phyloP scores from a whole-genome alignment of 306 rosid species.

The Castanospermum australe region DNA sequence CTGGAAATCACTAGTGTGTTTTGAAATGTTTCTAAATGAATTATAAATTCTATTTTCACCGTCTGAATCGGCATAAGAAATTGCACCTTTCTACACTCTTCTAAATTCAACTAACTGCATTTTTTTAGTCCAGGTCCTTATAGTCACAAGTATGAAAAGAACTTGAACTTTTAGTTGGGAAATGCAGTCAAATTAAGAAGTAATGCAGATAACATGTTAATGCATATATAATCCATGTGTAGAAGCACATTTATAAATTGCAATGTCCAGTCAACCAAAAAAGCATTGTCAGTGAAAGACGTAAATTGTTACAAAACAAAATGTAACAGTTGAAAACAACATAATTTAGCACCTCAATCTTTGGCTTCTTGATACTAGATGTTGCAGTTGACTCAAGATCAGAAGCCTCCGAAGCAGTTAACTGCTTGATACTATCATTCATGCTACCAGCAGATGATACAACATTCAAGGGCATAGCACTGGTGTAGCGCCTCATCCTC shows the following conservation, averaged over 20 bases:
- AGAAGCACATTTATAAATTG: background rate
- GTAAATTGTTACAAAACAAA: slow-evolving; percentile 1
- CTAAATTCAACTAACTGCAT: background rate
- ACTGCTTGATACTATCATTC: slow-evolving; percentile 58
- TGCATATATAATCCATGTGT: background rate
- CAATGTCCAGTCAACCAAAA: slow-evolving; percentile 8
- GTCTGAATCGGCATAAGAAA: background rate
- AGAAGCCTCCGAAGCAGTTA: slow-evolving; percentile 56
- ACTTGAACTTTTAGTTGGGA: background rate
- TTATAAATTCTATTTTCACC: background rate
- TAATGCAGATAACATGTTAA: background rate
- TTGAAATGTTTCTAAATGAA: background rate
- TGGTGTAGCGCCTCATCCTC: slow-evolving; percentile 79
- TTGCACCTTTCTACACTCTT: background rate
- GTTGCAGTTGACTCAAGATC: slow-evolving; percentile 82
- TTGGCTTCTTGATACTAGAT: slow-evolving; percentile 65
- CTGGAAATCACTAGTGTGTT: background rate
- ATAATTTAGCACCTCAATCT: slow-evolving; percentile 58
- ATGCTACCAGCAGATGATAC: slow-evolving; percentile 70
- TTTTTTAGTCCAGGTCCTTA: background rate
- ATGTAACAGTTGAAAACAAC: slow-evolving; percentile 11
- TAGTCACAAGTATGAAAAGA: background rate
- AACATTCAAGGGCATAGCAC: slow-evolving; percentile 74
- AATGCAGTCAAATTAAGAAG: background rate
- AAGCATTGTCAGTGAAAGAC: background rate